Evolutionary conservation across 2,329 filamentous ascomycete species (phyloP), one percentile per base, ranked within the genome.

Genomic region (Exophiala viscosa): DNA sequence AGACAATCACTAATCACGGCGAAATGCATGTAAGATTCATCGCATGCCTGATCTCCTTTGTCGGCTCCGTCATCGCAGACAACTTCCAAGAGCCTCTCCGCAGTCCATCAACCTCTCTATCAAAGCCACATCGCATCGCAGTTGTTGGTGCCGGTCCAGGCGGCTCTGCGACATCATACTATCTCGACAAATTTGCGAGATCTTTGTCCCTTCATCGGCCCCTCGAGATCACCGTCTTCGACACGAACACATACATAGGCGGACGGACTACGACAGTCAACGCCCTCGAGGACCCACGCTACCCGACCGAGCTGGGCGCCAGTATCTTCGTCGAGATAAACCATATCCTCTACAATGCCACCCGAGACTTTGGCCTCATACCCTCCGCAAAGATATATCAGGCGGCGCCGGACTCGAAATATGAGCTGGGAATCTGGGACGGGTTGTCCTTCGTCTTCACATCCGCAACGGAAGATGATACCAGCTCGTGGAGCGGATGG

Each of bases 271-370:
- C 91, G 28, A 97, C 91, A 0, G 86, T 96, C 14, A 76, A 90
- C 64, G 85, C 84, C 2, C 92, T 87, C 66, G 79, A 82, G 58
- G 78, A 92, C 62, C 75, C 84, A 1, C 59, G 73, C 0, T 74
- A 84, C 35, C 86, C 87, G 1, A 80, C 96, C 33, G 93, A 99
- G 69, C 76, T 97, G 1, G 93, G 93, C 13, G 93, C 88, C 9
- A 92, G 87, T 56, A 96, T 97, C 62, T 99, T 97, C 66, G 88
- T 97, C 40, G 69, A 86, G 44, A 81, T 87, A 39, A 99, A 97
- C 66, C 76, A 83, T 35, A 96, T 95, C 63, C 79, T 99, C 35
- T 82, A 85, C 62, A 84, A 87, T 49, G 87, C 90, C 1, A 84
- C 82, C 6, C 71, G 79, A 31, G 77, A 81, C 11, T 90, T 96